phyloP scores from a whole-genome alignment of 2,329 filamentous ascomycete genomes.

The Pseudocercospora fuligena region DNA sequence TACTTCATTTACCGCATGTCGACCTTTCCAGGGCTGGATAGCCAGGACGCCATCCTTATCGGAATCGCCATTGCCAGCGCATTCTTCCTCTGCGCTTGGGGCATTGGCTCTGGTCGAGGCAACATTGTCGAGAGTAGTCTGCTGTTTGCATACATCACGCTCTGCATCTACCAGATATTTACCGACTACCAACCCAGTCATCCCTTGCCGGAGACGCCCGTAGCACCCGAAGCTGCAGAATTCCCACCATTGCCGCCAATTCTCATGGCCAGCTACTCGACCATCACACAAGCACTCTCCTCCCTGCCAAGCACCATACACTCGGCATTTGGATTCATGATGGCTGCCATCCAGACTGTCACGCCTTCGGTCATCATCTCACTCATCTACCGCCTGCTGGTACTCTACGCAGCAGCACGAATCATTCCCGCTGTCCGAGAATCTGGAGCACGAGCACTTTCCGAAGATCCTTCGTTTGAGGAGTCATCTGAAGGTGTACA shows the following conservation, averaged over 20 bases:
- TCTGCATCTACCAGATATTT: slow-evolving; percentile 99
- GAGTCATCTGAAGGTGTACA: slow-evolving; percentile 69
- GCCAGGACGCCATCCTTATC: slow-evolving; percentile 89
- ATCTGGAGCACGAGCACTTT: slow-evolving; percentile 78
- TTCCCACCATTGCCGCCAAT: slow-evolving; percentile 96
- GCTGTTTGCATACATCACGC: slow-evolving; percentile 95
- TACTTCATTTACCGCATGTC: slow-evolving; percentile 97
- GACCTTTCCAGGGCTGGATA: slow-evolving; percentile 89
- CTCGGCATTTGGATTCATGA: slow-evolving; percentile 82
- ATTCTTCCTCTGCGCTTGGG: slow-evolving; percentile 90
- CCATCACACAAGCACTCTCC: slow-evolving; percentile 80
- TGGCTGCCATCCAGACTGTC: slow-evolving; percentile 92
- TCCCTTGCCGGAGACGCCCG: slow-evolving; percentile 49
- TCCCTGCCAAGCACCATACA: slow-evolving; percentile 82
- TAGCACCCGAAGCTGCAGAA: slow-evolving; percentile 67
- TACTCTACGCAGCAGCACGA: slow-evolving; percentile 91
- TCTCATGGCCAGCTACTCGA: slow-evolving; percentile 98
- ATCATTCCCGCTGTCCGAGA: slow-evolving; percentile 95
- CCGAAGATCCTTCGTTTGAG: slow-evolving; percentile 82
- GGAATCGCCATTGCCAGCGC: slow-evolving; percentile 91
- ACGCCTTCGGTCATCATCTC: slow-evolving; percentile 96
- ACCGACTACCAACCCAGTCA: slow-evolving; percentile 91
- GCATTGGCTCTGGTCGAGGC: slow-evolving; percentile 89
- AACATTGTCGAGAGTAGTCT: slow-evolving; percentile 95
- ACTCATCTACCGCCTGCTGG: slow-evolving; percentile 87